A percentile compares a stretch with the other conserved stretches of the same genome.
phyloP scores from a whole-genome alignment of 805 yeast species.

The Lipomyces yamadae region DNA sequence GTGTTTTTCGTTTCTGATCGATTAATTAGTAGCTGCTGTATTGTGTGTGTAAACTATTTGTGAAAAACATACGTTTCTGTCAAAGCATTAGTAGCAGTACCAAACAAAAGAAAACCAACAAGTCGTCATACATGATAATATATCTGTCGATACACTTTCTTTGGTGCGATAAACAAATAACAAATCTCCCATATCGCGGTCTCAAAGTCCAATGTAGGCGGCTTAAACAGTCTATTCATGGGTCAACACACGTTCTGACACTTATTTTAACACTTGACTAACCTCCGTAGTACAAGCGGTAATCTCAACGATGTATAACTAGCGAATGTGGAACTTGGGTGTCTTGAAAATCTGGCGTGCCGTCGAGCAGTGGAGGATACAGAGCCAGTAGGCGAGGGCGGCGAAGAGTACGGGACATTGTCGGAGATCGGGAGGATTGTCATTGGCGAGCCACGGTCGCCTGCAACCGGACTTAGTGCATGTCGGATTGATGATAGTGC shows the following conservation, averaged over 20 bases:
- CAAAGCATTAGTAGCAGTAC: not conserved
- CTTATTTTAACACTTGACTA: not conserved
- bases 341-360: slow-evolving; percentile 19
- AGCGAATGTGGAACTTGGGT: slow-evolving; percentile 2
- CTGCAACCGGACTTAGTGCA: slow-evolving; percentile 23
- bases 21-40: not conserved
- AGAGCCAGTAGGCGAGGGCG: slow-evolving; percentile 35
- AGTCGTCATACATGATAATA: slow-evolving; percentile 62
- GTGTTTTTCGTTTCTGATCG: slow-evolving; percentile 70
- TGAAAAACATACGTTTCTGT: slow-evolving; percentile 16
- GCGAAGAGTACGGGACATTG: slow-evolving; percentile 12
- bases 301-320: slow-evolving; percentile 20
- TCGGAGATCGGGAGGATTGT: slow-evolving; percentile 9
- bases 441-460: slow-evolving; percentile 6
- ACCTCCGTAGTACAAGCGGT: slow-evolving; percentile 34
- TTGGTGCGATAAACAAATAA: slow-evolving; percentile 72
- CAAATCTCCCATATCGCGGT: slow-evolving; percentile 92
- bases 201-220: slow-evolving; percentile 86
- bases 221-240: slow-evolving; percentile 58
- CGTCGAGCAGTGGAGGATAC: slow-evolving; percentile 29
- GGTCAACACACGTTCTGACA: not conserved
- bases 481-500: slow-evolving; percentile 20
- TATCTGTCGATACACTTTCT: slow-evolving; percentile 78
- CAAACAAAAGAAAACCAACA: not conserved
- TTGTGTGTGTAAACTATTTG: too few species aligned